These are phyloP conservation scores for Prunus campanulata DNA, from an alignment of 306 rosid genomes.

Conservation along the genomic window DNA sequence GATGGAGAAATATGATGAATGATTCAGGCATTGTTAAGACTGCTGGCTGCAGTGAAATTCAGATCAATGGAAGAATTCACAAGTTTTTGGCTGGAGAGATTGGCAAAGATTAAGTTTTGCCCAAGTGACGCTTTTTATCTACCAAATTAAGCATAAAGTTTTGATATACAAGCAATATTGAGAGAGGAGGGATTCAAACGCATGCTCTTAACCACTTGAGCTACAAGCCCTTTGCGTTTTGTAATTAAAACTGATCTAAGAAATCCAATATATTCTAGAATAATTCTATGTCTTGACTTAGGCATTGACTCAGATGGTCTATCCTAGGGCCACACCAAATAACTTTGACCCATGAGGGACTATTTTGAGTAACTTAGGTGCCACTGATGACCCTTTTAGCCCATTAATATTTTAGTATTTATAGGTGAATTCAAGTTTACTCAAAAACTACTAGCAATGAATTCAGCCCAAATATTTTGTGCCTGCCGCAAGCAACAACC, in stretches of 20 bases:
- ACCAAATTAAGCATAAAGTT: no score
- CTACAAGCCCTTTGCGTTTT: fast-evolving
- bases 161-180: no score
- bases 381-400: not conserved
- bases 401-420: not conserved
- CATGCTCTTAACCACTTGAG: no score
- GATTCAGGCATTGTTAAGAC: constrained; percentile 30
- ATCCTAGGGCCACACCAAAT: not conserved
- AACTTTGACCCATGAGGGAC: not conserved
- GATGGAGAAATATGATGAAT: constrained; percentile 38
- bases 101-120: not conserved
- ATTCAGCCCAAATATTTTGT: not conserved
- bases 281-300: not conserved
- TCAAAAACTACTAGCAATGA: not conserved
- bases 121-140: not conserved
- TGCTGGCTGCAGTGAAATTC: constrained; percentile 24
- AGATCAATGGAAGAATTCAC: constrained; percentile 24
- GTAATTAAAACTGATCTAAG: not conserved
- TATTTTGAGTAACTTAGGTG: not conserved
- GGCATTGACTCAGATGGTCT: not conserved
- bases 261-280: not conserved
- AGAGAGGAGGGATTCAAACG: no score
- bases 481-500: not conserved
- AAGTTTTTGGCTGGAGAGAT: constrained; percentile 33
- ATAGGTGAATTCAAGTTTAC: not conserved